Evolutionary conservation across 208 protist genomes (phyloP), one percentile per base, ranked within the genome.

Genomic region (Acanthamoeba triangularis): DNA sequence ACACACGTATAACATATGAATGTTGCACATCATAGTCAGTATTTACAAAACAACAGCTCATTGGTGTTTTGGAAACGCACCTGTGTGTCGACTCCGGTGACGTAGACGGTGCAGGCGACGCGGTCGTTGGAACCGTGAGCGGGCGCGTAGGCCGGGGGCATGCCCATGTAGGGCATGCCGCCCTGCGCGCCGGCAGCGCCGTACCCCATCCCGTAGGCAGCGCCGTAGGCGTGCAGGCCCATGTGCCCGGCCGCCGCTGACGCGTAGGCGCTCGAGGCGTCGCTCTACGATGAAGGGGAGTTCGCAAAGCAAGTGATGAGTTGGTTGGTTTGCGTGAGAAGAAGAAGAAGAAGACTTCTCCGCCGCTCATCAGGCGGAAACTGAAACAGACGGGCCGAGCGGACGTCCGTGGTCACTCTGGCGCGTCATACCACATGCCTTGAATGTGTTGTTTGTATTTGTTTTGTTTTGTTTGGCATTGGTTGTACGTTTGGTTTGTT

Each of bases 71-170:
- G 52, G 52, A 59, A 37, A 23, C 47, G 23, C 30, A 91, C 85
- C n/a, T 91, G 56, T 33, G 47, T 25, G 59, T 91, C 85, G 33
- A 91, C 59, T 13, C 85, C 85, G 25, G 85, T 74, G 16, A 91
- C 85, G 59, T 91, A 91, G 33, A 91, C 61, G 13, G 85, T 91
- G 61, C 85, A 72, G n/a, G 85, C 30, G 56, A 91, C 37, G 28
- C 59, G 85, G 25, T 69, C 85, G 18, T 74, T 74, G 65, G 65
- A 74, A 10, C 18, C 25, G 13, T 74, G 74, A 7, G 30, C 35
- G 28, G 41, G 74, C n/a, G 41, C 25, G 37, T 23, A 33, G 25
- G 33, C 10, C 2, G 7, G 33, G 8, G 37, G 18, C 41, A 14
- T 10, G 23, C 28, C 74, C 74, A 59, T 59, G 52, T 59, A 59